phyloP scores from a whole-genome alignment of 169 alveolate species.

The Eimeria brunetti region DNA sequence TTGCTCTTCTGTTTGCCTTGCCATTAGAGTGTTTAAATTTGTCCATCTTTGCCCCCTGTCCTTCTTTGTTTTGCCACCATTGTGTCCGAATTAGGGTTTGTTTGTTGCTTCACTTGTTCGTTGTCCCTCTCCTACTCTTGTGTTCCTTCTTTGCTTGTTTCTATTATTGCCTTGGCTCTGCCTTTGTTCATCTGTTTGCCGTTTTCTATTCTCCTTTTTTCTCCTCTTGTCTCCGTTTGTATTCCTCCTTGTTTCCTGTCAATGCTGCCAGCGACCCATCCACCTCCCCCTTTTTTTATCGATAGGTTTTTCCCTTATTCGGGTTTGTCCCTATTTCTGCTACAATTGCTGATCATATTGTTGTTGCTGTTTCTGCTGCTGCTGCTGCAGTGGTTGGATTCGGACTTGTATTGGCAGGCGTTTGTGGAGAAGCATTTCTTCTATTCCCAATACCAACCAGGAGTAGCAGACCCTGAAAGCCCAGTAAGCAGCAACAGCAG shows the following conservation, averaged over 20 bases:
- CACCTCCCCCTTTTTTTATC: no score
- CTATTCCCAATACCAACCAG: conserved; percentile 73
- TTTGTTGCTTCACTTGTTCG: no score
- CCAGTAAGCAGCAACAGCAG: conserved; percentile 3
- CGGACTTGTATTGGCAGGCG: conserved; percentile 94
- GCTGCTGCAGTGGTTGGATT: conserved; percentile 89
- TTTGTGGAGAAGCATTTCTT: conserved; percentile 88
- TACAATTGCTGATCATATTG: not conserved
- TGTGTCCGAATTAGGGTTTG: not conserved
- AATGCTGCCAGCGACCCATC: no score
- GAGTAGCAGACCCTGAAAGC: conserved; percentile 76
- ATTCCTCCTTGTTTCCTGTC: no score
- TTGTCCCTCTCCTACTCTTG: not conserved
- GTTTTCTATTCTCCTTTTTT: not conserved
- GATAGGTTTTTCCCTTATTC: not conserved
- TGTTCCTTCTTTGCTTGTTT: not conserved
- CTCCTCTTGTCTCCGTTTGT: no score
- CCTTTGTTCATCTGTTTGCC: not conserved
- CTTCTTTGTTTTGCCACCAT: no score
- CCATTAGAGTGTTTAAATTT: not conserved
- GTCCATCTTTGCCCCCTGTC: no score
- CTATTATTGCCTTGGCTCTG: not conserved
- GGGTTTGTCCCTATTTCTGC: not conserved
- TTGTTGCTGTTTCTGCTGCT: not conserved
- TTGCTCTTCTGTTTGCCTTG: no score